Percentiles rank a stretch among this genome's conserved stretches.
These are phyloP conservation scores for Dipodascus geniculatus DNA, from an alignment of 805 yeast species.

Conservation along the genomic window DNA sequence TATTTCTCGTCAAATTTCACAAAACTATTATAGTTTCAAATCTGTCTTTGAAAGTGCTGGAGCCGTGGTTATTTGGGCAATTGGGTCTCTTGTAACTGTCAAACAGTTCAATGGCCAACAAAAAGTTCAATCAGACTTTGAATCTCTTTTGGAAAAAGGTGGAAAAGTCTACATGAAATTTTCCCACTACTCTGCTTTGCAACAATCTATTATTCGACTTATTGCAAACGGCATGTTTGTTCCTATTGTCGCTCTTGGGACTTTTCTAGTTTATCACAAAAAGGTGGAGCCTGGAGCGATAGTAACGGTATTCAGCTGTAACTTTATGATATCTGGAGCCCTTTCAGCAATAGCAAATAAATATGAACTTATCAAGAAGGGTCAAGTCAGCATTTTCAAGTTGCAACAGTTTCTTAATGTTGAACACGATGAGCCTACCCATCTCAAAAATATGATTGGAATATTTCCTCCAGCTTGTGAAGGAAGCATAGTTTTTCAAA, in stretches of 20 bases:
- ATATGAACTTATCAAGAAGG: conserved; percentile 54
- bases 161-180: conserved; percentile 33
- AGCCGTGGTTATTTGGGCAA: conserved; percentile 56
- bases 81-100: conserved; percentile 48
- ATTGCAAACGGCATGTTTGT: conserved; percentile 67
- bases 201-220: conserved; percentile 43
- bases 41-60: conserved; percentile 42
- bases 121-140: conserved; percentile 38
- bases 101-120: conserved; percentile 47
- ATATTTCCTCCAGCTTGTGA: conserved; percentile 17
- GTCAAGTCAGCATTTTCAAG: conserved; percentile 51
- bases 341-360: conserved; percentile 45
- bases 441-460: conserved; percentile 17
- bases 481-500: conserved; percentile 37
- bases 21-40: conserved; percentile 47
- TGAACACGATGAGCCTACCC: conserved; percentile 3
- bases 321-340: conserved; percentile 57
- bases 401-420: conserved; percentile 32
- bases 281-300: conserved; percentile 49
- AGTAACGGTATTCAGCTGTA: conserved; percentile 73
- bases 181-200: conserved; percentile 37
- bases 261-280: conserved; percentile 43
- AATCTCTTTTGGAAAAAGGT: conserved; percentile 25
- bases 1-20: conserved; percentile 41
- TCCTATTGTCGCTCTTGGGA: conserved; percentile 90